phyloP scores from a whole-genome alignment of 176 grass and related monocot genomes.

The Carex myosuroides region DNA sequence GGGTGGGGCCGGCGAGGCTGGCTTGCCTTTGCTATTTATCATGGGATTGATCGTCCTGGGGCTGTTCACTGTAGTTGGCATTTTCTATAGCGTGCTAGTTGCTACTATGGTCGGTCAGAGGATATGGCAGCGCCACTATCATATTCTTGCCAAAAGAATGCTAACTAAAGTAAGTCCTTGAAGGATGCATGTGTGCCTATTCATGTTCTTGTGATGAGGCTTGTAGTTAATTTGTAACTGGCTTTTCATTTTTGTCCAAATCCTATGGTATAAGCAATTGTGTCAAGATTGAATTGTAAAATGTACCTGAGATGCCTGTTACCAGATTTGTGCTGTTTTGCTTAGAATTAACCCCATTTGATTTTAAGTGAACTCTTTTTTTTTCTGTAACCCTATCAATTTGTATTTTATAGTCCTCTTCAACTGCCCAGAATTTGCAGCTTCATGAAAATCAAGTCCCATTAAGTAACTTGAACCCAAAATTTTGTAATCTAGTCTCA shows the following conservation, averaged over 20 bases:
- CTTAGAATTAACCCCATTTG: not conserved
- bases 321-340: not conserved
- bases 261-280: not conserved
- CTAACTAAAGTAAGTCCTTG: conserved; percentile 56
- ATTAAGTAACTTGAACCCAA: not conserved
- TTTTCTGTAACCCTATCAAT: not conserved
- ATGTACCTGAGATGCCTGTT: not conserved
- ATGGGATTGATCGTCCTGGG: conserved; percentile 70
- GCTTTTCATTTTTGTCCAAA: not conserved
- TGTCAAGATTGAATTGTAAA: not conserved
- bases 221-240: not conserved
- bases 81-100: conserved; percentile 79
- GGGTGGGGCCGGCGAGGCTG: conserved; percentile 69
- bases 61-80: conserved; percentile 56
- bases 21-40: conserved; percentile 67
- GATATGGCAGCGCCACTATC: conserved; percentile 93
- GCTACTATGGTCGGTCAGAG: conserved; percentile 82
- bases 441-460: not conserved
- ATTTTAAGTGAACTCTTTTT: not conserved
- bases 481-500: not conserved
- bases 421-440: not conserved
- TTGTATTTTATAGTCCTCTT: not conserved
- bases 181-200: not conserved
- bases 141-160: conserved; percentile 81
- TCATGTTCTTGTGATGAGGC: not conserved